These are phyloP conservation scores for Psilocybe subaeruginosa DNA, from an alignment of 768 basidiomycete genomes.

Conservation along the genomic window DNA sequence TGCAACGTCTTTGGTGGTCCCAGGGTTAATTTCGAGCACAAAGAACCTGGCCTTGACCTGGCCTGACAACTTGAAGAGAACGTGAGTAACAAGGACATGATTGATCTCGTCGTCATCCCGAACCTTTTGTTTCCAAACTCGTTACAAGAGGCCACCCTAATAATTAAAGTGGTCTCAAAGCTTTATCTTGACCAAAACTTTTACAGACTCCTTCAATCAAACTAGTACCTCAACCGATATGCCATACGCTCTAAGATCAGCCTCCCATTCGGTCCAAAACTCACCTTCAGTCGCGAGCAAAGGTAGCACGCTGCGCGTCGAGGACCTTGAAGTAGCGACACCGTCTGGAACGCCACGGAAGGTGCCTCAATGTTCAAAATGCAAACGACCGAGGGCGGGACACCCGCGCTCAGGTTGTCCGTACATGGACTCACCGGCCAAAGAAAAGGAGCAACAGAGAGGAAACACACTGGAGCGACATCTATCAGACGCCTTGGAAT, in stretches of 20 bases:
- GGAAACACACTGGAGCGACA: conserved; percentile 19
- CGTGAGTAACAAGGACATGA: background rate
- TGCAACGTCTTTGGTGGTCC: background rate
- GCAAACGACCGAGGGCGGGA: conserved; percentile 54
- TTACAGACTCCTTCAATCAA: no score
- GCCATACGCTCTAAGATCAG: conserved; percentile 24
- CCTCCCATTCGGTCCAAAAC: conserved; percentile 19
- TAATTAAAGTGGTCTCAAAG: background rate
- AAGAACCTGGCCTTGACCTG: background rate
- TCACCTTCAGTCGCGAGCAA: conserved; percentile 18
- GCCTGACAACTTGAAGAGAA: background rate
- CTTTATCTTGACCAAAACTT: background rate
- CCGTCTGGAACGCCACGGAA: conserved; percentile 48
- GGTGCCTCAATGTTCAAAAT: conserved; percentile 55
- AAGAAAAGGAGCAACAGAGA: conserved; percentile 10
- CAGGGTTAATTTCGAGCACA: background rate
- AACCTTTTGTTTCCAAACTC: background rate
- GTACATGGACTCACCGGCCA: conserved; percentile 33
- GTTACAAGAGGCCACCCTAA: background rate
- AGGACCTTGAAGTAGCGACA: conserved; percentile 5
- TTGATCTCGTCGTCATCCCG: background rate
- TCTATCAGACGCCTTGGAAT: conserved; percentile 46
- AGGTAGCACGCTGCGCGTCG: background rate
- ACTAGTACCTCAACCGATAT: conserved; percentile 21
- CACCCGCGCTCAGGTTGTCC: conserved; percentile 71